Evolutionary conservation across 1,284 basidiomycete species (phyloP), one percentile per base, ranked within the genome.

Genomic region (Boletellus dicymbophilus): DNA sequence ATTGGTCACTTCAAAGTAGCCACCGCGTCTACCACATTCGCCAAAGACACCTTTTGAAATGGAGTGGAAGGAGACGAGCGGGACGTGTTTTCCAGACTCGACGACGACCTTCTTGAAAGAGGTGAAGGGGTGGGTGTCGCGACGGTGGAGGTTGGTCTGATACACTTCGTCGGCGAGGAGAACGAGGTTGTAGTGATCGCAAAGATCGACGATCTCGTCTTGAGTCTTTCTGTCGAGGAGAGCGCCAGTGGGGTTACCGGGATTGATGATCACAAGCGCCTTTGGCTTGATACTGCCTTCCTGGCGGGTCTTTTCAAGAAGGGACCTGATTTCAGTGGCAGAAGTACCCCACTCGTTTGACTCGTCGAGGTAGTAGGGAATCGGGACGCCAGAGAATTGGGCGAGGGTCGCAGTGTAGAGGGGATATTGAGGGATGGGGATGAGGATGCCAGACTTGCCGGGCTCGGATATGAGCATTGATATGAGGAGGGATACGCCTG

Each of bases 341-440:
- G 88, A 88, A n/a, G 95, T 91, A 16, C 87, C 84, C 96, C 97
- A 99, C 38, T 78, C 88, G 6, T 82, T 75, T 0, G 80, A 65
- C 66, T 97, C 94, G 56, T 95, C 84, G 31, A 99, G 86, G 69
- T 91, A 85, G 74, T 99, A 99, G 0, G 92, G 90, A 36, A 98
- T 75, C 0, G 93, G 76, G n/a, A 82, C 76, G 21, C 95, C 95
- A 41, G 80, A 77, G 70, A 84, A 85, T 62, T 95, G 87, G 0
- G 95, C 90, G 44, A 99, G 85, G 0, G 95, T 88, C 21, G 96
- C 96, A 38, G 95, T 97, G 73, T 98, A 98, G 16, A 99, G 80
- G 1, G 96, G 96, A 69, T 99, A 99, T 75, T 99, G 96, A 2
- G 96, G 96, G 57, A 99, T 98, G 22, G 96, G 96, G 64, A 99